Evolutionary conservation across 805 yeast genomes (phyloP), one percentile per base, ranked within the genome.

Genomic region (Isabelozyma heimii): DNA sequence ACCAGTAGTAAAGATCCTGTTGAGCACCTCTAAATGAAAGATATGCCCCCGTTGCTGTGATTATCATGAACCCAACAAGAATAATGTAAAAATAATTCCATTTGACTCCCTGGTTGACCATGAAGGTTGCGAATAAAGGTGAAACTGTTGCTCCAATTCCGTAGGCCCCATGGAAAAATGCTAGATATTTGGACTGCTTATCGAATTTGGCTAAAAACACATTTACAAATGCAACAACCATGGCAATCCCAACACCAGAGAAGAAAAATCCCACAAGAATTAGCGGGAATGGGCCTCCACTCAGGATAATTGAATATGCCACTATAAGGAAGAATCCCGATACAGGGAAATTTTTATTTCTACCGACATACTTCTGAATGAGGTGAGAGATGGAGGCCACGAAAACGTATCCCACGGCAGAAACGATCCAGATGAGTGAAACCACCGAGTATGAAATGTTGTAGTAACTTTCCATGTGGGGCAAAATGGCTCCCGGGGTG

Each of bases 401-500:
- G 14, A 57, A 26, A 20, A 65, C 57, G 48, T 61, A 63, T n/a
- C 69, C 69, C 24, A 49, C 47, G 3, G 69, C 69, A 48, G 55
- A 58, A 9, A 59, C 46, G 49, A 63, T 52, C 69, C 69, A 65
- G 42, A 65, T 58, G 46, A 61, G 48, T 35, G 69, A 65, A 4
- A 61, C 59, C 6, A 62, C 51, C 10, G 66, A 51, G 45, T 65
- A 65, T 40, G 46, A 47, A 42, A 63, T 60, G 26, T 50, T 26
- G 51, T 61, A 65, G 51, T 59, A 57, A n/a, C 41, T 50, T 39
- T 63, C 66, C 13, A 65, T 62, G 38, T 53, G 51, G 2, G 67
- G 67, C 42, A 65, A 54, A 28, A 65, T 50, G 4, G 62, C 67
- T 41, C 69, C 67, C 0, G 67, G 67, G 2, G 64, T 59, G 15